Base-by-base conservation (phyloP, 352 stramenopile species). In the Phytophthora aleatoria region DNA sequence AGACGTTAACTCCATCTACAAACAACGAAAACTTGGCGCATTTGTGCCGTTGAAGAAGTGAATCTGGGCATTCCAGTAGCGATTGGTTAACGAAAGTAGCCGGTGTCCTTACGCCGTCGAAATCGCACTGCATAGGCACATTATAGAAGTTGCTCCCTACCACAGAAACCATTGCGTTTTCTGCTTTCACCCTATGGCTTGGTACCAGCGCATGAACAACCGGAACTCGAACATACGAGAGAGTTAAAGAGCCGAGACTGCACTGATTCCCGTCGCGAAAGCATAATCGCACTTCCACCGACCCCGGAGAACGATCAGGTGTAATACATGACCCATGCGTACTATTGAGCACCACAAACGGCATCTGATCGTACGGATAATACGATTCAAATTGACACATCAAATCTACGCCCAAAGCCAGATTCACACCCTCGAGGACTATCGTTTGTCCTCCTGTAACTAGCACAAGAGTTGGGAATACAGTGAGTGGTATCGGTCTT, bases 211-310 rank as follows among this genome's bases (percentile, higher is more conserved):
- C 50, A 5, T 15, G 30, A 58, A 69, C 44, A 15, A 50, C 24
- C 24, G 68, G 68, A 24, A 28, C 8, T 26, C n/a, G 57, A 20
- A 59, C 33, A 16, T 70, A 73, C 5, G 33, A 50, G 33, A 76
- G 33, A 1, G 16, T 41, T 12, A 76, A 24, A n/a, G 63, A 66
- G 16, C 58, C 28, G 26, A 52, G 5, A 27, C 68, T 76, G 39
- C 68, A 76, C 12, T 60, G 35, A 27, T 51, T 49, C 15, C 45
- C 31, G 13, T 57, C 60, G 13, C 36, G 50, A 8, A 84, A 15
- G 26, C 77, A 87, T 0, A 89, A 27, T 2, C 57, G 58, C 4
- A 87, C 13, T 26, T 72, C 27, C 2, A 81, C 62, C 15, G 33
- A 33, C 1, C 77, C 73, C 0, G 67, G 61, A 24, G 50, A 16